Percentiles rank a stretch among this genome's conserved stretches.
phyloP scores from a whole-genome alignment of 495 filamentous ascomycete species.

The Hypoxylon fuscum region DNA sequence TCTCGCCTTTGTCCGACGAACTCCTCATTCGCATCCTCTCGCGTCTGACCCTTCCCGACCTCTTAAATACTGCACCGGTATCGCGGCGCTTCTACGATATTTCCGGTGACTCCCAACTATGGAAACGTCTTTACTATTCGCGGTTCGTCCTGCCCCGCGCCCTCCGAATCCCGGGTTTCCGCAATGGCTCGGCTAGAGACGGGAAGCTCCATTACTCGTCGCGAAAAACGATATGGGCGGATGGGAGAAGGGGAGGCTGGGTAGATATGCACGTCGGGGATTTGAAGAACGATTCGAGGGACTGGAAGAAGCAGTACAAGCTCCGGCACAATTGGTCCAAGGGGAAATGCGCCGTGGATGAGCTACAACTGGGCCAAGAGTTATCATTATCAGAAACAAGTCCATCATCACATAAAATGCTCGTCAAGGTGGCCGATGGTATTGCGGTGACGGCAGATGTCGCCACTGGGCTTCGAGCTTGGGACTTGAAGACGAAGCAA shows the following conservation, averaged over 20 bases:
- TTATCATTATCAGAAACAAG: slow-evolving; percentile 11
- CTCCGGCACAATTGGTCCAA: slow-evolving; percentile 91
- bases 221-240: slow-evolving; percentile 82
- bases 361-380: slow-evolving; percentile 68
- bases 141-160: slow-evolving; percentile 89
- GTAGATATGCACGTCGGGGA: slow-evolving; percentile 57
- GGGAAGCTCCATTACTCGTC: slow-evolving; percentile 71
- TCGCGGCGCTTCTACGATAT: slow-evolving; percentile 82
- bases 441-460: slow-evolving; percentile 82
- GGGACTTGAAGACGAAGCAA: slow-evolving; percentile 71
- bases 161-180: slow-evolving; percentile 74
- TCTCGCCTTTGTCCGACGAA: slow-evolving; percentile 81
- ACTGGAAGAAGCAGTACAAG: slow-evolving; percentile 92
- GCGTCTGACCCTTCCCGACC: slow-evolving; percentile 71
- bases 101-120: slow-evolving; percentile 84
- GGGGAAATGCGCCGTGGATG: slow-evolving; percentile 81
- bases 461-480: slow-evolving; percentile 74
- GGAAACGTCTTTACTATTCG: slow-evolving; percentile 89
- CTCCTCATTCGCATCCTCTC: slow-evolving; percentile 86
- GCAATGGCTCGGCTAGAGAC: slow-evolving; percentile 52
- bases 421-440: slow-evolving; percentile 77
- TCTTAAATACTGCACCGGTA: slow-evolving; percentile 77
- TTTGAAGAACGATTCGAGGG: slow-evolving; percentile 52
- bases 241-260: slow-evolving; percentile 59
- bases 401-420: slow-evolving; percentile 47